Conservation (phyloP, 306 rosid genomes). For the Gleditsia sinensis region DNA sequence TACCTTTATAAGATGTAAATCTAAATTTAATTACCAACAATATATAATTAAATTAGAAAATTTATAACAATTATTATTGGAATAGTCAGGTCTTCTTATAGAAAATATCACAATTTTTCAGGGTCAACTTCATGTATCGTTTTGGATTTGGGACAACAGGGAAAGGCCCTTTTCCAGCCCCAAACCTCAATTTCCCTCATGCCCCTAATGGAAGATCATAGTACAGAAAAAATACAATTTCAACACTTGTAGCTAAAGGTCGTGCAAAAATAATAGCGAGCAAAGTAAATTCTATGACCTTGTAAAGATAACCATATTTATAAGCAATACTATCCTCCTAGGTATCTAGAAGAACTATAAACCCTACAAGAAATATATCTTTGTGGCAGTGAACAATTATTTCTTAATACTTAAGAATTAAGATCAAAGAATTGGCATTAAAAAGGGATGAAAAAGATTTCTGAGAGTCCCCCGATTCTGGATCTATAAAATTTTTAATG, state of each 20-base stretch:
- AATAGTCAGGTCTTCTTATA: background rate
- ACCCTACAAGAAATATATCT: background rate
- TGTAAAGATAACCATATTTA: background rate
- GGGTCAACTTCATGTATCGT: background rate
- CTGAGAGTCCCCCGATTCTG: background rate
- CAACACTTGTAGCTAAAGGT: background rate
- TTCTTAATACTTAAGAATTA: background rate
- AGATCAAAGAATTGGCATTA: background rate
- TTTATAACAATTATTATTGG: background rate
- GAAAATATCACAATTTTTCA: background rate
- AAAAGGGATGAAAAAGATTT: background rate
- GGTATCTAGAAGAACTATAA: background rate
- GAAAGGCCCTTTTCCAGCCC: background rate
- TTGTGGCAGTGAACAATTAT: background rate
- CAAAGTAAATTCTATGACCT: background rate
- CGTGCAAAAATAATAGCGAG: background rate
- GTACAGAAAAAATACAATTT: background rate
- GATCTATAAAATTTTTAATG: background rate
- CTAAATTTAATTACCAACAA: background rate
- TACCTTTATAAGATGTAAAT: background rate
- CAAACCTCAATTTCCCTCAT: background rate
- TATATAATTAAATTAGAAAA: background rate
- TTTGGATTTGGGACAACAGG: background rate
- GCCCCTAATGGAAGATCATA: background rate
- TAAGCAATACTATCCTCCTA: background rate